Base-by-base conservation (phyloP, 331 rosid genomes). In the Dryas integrifolia region DNA sequence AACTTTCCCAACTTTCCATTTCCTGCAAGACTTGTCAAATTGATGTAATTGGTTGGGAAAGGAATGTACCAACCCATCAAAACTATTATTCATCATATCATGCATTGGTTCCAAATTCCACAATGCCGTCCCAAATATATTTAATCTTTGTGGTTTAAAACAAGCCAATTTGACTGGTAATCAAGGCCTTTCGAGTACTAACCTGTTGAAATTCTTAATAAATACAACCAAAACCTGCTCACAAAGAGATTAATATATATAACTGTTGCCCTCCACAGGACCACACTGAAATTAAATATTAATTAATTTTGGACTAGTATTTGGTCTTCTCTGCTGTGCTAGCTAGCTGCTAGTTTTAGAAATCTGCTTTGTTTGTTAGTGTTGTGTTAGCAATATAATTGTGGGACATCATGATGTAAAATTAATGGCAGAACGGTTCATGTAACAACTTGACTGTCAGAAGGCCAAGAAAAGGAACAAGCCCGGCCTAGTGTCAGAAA, bases 291-390 rank as follows among this genome's bases (percentile, higher is more conserved):
- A 11, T 26, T 58, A 58, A 15, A 26, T 5, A 16, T 58, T 5
- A 10, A 58, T 18, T 58, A 58, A 30, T 38, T 40, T 30, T 58
- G 64, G 30, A 58, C 16, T 60, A 10, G 12, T 18, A 2, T 39
- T 35, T 6, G 53, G 70, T 65, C 55, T 65, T 21, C 39, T 65
- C 55, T 45, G 70, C 39, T 45, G 70, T 45, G 48, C 55, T 35
- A 46, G 24, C 0, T 16, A 44, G 30, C 10, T 63, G 4, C 5
- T 59, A 18, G 40, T 18, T 16, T 11, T 21, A 21, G 55, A 66
- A 47, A 3, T 24, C 57, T 24, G 7, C 12, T 12, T 47, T 66
- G 44, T 66, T 47, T 66, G 38, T 26, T 66, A 46, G 43, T 46
- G 70, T 39, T 59, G 45, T 13, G 65, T 9, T 38, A 13, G 18